Base-by-base conservation (phyloP, 257 asterid species). In the Linaria vulgaris region DNA sequence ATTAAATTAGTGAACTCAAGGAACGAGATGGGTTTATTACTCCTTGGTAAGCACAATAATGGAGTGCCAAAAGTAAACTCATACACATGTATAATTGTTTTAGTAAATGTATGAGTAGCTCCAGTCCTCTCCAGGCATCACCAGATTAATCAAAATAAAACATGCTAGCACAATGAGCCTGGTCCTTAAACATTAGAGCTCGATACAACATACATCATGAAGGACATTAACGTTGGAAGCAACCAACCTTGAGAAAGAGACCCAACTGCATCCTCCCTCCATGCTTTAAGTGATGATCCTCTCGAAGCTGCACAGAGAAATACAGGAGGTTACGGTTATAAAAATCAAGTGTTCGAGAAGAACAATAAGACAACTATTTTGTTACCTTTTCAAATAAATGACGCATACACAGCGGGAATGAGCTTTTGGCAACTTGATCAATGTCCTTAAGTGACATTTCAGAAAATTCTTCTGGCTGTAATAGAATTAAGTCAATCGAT, bases 371-470 rank as follows among this genome's bases (percentile, higher is more conserved):
- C 39, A 57, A 69, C 68, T 61, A 61, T 47, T 43, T 64, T 56
- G 63, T 70, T 61, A 94, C 97, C 96, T 87, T 94, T 14, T 78
- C 96, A 73, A 90, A 94, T 65, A 94, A 79, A 78, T 90, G 92
- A n/a, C 86, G 92, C 99, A 94, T 94, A 79, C 99, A 94, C 69
- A 94, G 84, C 63, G 99, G 99, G 73, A 94, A 94, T 39, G 97
- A 90, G 66, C 79, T 85, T 78, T 77, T 83, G 46, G 96, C 96
- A 64, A 87, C 83, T 78, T 82, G 92, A 81, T 94, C 97, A 56
- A 94, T 87, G 79, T 87, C 99, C 72, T 78, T 80, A 54, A 94
- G 66, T 65, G 96, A 90, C 71, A 87, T 74, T 56, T 85, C 92
- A 38, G 81, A 74, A 59, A 47, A 73, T 20, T 90, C 96, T 63